phyloP scores from a whole-genome alignment of 176 grass and related monocot species.

The Olyra latifolia region DNA sequence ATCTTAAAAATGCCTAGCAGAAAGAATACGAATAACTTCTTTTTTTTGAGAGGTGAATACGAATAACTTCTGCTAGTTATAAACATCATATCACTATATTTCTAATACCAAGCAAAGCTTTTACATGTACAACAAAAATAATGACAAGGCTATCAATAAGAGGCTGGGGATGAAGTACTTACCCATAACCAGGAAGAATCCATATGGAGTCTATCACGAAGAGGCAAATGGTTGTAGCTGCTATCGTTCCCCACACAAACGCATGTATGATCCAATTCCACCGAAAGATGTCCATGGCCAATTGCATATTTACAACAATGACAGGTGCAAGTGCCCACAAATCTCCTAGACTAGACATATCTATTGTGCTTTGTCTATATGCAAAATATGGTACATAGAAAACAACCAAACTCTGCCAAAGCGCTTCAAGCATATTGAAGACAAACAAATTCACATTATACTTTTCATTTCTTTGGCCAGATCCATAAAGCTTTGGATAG shows the following conservation, averaged over 20 bases:
- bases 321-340: conserved; percentile 83
- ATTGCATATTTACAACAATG: conserved; percentile 74
- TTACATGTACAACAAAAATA: conserved; percentile 12
- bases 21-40: conserved; percentile 18
- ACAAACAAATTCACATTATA: conserved; percentile 83
- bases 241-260: conserved; percentile 67
- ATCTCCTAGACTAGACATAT: conserved; percentile 75
- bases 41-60: too few relatives aligned
- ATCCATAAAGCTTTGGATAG: conserved; percentile 80
- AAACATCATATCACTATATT: conserved; percentile 7
- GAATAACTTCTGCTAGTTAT: conserved; percentile 13
- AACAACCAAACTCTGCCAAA: conserved; percentile 84
- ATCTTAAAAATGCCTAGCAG: background rate
- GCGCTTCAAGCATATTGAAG: conserved; percentile 65
- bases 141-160: background rate
- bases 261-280: conserved; percentile 83
- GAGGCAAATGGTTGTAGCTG: conserved; percentile 59
- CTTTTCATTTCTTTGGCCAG: conserved; percentile 69
- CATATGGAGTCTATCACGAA: conserved; percentile 72
- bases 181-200: conserved; percentile 79
- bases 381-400: conserved; percentile 84
- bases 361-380: conserved; percentile 69
- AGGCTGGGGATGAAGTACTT: conserved; percentile 39
- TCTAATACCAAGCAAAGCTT: conserved; percentile 13
- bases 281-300: conserved; percentile 73